These are phyloP conservation scores for Cladosporium colombiae DNA, from an alignment of 2,329 filamentous ascomycete species.

Conservation along the genomic window DNA sequence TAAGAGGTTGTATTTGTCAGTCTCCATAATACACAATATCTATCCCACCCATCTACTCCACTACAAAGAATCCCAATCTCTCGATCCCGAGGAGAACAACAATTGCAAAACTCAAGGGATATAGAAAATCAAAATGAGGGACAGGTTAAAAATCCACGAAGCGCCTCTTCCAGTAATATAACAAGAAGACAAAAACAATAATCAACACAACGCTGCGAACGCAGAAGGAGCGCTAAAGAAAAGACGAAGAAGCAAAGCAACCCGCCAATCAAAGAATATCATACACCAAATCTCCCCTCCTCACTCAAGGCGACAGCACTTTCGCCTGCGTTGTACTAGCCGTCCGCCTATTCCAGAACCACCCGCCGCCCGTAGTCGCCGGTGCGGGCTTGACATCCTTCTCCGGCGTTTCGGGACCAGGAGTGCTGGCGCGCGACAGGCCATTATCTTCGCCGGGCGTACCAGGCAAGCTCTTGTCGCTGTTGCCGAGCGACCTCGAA, in stretches of 20 bases:
- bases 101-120: not conserved
- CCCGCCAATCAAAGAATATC: not conserved
- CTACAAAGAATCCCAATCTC: not conserved
- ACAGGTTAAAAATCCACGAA: not conserved
- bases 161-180: not conserved
- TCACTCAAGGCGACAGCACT: constrained; percentile 12
- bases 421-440: constrained; percentile 4
- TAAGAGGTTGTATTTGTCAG: not conserved
- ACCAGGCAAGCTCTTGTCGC: constrained; percentile 20
- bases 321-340: constrained; percentile 27
- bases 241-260: not conserved
- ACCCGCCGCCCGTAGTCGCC: constrained; percentile 28
- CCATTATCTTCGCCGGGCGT: constrained; percentile 14
- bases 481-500: constrained; percentile 4
- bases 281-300: not conserved
- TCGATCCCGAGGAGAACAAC: not conserved
- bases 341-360: constrained; percentile 38
- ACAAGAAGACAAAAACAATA: not conserved
- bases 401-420: constrained; percentile 21
- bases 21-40: not conserved
- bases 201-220: constrained; percentile 13
- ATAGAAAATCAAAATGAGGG: not conserved
- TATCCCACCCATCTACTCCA: not conserved
- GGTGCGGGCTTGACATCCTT: constrained; percentile 22
- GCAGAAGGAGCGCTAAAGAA: not conserved